Conservation (phyloP, 371 early-diverging fungal species). For the Mortierella sp. region DNA sequence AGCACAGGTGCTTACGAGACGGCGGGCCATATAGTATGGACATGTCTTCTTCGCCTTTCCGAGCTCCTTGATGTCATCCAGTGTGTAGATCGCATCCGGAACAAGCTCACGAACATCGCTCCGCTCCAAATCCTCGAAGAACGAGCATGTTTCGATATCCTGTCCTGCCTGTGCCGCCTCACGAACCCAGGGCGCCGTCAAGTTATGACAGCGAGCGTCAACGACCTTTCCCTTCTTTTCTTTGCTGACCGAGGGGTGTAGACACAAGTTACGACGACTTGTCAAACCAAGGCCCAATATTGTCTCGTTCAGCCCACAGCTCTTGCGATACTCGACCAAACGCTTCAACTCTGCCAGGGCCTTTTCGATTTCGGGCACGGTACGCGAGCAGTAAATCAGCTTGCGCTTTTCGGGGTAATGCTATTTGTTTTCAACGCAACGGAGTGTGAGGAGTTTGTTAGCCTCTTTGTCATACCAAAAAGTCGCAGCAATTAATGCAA, state of each 20-base stretch:
- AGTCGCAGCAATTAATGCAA: not conserved
- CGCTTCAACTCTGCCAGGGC: constrained; percentile 97
- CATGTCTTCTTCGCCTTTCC: constrained; percentile 86
- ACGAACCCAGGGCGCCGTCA: constrained; percentile 97
- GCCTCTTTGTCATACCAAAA: not conserved
- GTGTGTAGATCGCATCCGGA: constrained; percentile 95
- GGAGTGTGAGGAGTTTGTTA: not conserved
- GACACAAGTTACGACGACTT: constrained; percentile 96
- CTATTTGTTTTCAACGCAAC: constrained; percentile 54
- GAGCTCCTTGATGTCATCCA: constrained; percentile 93
- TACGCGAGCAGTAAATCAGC: constrained; percentile 98
- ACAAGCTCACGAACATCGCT: constrained; percentile 80
- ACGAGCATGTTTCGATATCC: constrained; percentile 82
- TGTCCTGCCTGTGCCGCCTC: constrained; percentile 68
- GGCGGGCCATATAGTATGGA: constrained; percentile 97
- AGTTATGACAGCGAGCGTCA: constrained; percentile 92
- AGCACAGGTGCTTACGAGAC: constrained; percentile 69
- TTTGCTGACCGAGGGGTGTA: constrained; percentile 89
- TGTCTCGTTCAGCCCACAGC: constrained; percentile 77
- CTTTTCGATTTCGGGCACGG: constrained; percentile 99
- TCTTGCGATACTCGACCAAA: constrained; percentile 87
- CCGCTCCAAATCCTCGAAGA: constrained; percentile 86
- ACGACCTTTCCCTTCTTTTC: constrained; percentile 91
- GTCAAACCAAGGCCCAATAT: constrained; percentile 98
- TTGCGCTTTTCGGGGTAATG: constrained; percentile 92